Evolutionary conservation across 768 basidiomycete species (phyloP).

Genomic region (Botryobasidium botryosum): DNA sequence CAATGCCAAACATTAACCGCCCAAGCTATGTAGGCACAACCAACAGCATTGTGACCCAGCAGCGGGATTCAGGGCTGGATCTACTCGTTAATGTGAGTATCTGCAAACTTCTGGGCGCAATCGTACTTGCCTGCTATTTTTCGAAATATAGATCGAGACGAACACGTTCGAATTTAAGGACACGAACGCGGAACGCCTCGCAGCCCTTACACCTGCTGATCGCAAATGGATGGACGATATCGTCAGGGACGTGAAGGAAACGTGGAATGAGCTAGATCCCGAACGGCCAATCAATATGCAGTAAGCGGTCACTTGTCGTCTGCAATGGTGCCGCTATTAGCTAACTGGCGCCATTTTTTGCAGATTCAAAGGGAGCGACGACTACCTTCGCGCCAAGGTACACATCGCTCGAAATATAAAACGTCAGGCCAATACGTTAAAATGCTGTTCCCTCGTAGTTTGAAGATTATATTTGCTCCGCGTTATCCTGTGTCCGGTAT

Average conservation of each 20-base stretch:
- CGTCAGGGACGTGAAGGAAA: slow-evolving; percentile 67
- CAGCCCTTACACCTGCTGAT: slow-evolving; percentile 77
- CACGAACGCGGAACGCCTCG: slow-evolving; percentile 56
- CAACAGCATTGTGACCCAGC: slow-evolving; percentile 87
- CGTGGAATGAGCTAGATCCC: slow-evolving; percentile 53
- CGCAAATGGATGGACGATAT: slow-evolving; percentile 97
- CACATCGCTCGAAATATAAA: slow-evolving; percentile 5
- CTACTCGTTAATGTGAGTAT: slow-evolving; percentile 63
- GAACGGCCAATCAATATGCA: slow-evolving; percentile 40
- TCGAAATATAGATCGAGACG: slow-evolving; percentile 53
- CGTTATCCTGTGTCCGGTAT: slow-evolving; percentile 78
- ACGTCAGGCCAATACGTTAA: neutral
- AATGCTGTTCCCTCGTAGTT: slow-evolving; percentile 31
- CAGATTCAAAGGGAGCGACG: slow-evolving; percentile 91
- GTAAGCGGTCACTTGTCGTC: slow-evolving; percentile 25
- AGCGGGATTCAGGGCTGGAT: slow-evolving; percentile 64
- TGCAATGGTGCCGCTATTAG: neutral
- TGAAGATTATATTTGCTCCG: slow-evolving; percentile 86
- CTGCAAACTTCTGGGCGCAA: neutral
- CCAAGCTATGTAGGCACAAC: slow-evolving; percentile 63
- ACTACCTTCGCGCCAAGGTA: slow-evolving; percentile 80
- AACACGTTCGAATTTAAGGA: slow-evolving; percentile 78
- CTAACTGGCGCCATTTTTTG: neutral
- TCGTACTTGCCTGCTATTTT: slow-evolving; percentile 2
- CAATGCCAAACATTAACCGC: no score